Evolutionary conservation across 768 basidiomycete species (phyloP).

Genomic region (Clathrus columnatus): DNA sequence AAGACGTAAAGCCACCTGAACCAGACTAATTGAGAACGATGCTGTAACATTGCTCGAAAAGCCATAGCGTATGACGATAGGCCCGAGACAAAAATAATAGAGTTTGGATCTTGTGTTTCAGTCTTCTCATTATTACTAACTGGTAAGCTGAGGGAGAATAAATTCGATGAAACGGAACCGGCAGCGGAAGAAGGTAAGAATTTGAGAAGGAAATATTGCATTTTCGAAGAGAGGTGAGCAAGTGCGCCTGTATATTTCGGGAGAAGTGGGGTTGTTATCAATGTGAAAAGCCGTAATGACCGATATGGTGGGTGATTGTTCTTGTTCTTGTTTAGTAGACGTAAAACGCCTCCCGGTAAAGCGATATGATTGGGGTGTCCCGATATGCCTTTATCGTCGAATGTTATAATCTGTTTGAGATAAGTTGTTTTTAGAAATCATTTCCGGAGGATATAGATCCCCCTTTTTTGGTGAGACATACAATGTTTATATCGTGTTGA

Average conservation of each 20-base stretch:
- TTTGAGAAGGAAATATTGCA: constrained; percentile 24
- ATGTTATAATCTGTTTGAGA: constrained; percentile 65
- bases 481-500: constrained; percentile 52
- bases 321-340: constrained; percentile 14
- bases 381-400: constrained; percentile 72
- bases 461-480: too few species aligned
- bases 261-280: constrained; percentile 47
- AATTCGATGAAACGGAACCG: too few species aligned
- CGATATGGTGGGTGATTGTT: constrained; percentile 20
- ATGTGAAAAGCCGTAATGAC: constrained; percentile 41
- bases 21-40: constrained; percentile 76
- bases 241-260: constrained; percentile 46
- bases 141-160: too few species aligned
- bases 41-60: constrained; percentile 60
- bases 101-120: too few species aligned
- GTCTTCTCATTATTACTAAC: too few species aligned
- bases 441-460: too few species aligned
- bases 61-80: constrained; percentile 46
- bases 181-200: constrained; percentile 1
- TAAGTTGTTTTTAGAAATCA: too few species aligned
- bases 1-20: constrained; percentile 78
- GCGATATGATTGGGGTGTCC: constrained; percentile 81
- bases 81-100: constrained; percentile 49
- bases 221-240: constrained; percentile 29
- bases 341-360: constrained; percentile 46